Evolutionary conservation across 805 yeast genomes (phyloP), one percentile per base, ranked within the genome.

Genomic region (Yarrowia sp.): DNA sequence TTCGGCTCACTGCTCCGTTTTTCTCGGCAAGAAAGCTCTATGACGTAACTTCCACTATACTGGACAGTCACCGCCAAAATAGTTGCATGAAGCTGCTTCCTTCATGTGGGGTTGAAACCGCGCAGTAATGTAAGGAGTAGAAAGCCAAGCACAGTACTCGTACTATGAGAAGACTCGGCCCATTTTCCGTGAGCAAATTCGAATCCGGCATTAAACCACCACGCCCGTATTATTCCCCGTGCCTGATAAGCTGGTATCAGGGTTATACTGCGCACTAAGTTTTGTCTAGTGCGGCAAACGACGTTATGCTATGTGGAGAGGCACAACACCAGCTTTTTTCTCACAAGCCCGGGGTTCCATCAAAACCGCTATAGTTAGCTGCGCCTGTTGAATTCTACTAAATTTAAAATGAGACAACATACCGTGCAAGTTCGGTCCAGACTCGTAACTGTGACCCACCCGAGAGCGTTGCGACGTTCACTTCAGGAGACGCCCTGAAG

Each of bases 91-190:
- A 38, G 33, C 14, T 38, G 58, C 58, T 38, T 52, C 58, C 14
- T 52, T 52, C 42, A 52, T 52, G 58, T 52, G 33, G 17, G 33
- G 58, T 38, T 52, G 58, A 52, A 52, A 52, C 58, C 43, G 34
- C 43, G 43, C 33, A 38, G 38, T 13, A 17, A 36, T 19, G 33
- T 36, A n/a, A 19, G 58, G 17, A 34, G 10, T 36, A 38, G 40
- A 19, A 38, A 1, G 58, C 40, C 13, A 38, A 15, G 55, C 15
- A 14, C 33, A 34, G 13, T 9, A 38, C 43, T 43, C 17, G 13
- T 9, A 38, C 43, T 43, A 7, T 2, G 58, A 15, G 14, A 9
- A 34, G 3, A 19, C 43, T 52, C 58, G 43, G 33, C 30, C 58
- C 42, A 17, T 43, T 9, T 43, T 12, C 24, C 7, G 38, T 9